Evolutionary conservation across 768 basidiomycete genomes (phyloP), one percentile per base, ranked within the genome.

Genomic region (Serendipita indica): DNA sequence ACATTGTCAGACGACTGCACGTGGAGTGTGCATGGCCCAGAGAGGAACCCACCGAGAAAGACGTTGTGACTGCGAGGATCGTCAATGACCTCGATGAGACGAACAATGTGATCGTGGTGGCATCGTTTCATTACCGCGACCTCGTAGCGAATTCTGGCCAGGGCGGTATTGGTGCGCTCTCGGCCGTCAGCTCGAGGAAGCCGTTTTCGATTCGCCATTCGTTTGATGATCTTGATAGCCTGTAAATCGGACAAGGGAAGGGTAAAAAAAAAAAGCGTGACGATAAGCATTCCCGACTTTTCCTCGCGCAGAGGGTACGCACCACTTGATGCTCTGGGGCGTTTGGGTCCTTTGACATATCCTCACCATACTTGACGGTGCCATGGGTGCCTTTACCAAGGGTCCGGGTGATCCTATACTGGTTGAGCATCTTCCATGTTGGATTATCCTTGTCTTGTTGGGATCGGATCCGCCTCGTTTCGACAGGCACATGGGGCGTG

Each of bases 61-160:
- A 99, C 86, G 72, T 86, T 87, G 65, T 88, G 84, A 54, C 80
- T 79, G 63, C 85, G 77, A 39, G 82, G 79, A 71, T 97, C 96
- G 69, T 98, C 93, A 62, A 99, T 93, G 67, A 97, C 91, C 69
- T 97, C 92, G 64, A 82, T 81, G 59, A 99, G 77, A 62, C 84
- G 77, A 10, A 97, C 91, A 60, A 96, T 83, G 68, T 96, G 84
- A 0, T 86, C 84, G 67, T 96, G 91, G 46, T 83, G 74, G 65
- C 89, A 85, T 68, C 96, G 93, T 75, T 97, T 98, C 89, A 99
- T 96, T 69, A 98, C 93, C 2, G 96, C 96, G 60, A 98, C 92
- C 72, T 98, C 94, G 69, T 83, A 84, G 64, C 82, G 77, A 62
- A 96, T 90, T 72, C 90, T 89, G 62, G 72, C 34, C 20, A 58